phyloP scores from a whole-genome alignment of 495 filamentous ascomycete genomes.

The Chaetomium cochliodes region DNA sequence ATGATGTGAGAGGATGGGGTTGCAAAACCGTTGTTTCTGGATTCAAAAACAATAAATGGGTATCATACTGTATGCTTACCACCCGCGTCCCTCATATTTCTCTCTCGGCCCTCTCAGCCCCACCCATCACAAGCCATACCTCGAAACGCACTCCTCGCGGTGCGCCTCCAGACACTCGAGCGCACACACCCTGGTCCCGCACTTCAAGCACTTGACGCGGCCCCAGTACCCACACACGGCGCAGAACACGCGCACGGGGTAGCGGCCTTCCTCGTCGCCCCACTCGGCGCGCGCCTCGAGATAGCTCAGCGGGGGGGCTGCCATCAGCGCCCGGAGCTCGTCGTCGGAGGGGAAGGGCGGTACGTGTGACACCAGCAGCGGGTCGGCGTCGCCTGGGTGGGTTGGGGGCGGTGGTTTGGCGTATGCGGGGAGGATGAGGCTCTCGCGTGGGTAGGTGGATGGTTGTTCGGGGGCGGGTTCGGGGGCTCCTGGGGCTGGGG shows the following conservation, averaged over 20 bases:
- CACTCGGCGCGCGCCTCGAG: slow-evolving; percentile 67
- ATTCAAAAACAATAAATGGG: slow-evolving; percentile 17
- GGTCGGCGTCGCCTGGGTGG: slow-evolving; percentile 57
- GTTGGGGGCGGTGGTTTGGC: slow-evolving; percentile 32
- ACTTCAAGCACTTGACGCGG: slow-evolving; percentile 77
- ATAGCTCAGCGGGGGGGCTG: slow-evolving; percentile 75
- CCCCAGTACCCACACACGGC: slow-evolving; percentile 94
- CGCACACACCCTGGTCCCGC: slow-evolving; percentile 76
- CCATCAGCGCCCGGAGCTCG: slow-evolving; percentile 65
- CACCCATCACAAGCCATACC: slow-evolving; percentile 58
- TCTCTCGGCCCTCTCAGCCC: neutral
- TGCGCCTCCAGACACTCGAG: slow-evolving; percentile 77
- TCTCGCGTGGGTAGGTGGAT: slow-evolving; percentile 35
- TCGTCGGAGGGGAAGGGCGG: slow-evolving; percentile 64
- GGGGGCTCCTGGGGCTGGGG: slow-evolving; percentile 1
- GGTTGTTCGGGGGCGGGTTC: slow-evolving; percentile 14
- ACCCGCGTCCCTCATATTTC: neutral
- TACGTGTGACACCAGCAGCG: slow-evolving; percentile 60
- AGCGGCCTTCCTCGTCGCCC: slow-evolving; percentile 36
- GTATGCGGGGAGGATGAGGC: slow-evolving; percentile 37
- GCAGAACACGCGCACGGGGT: slow-evolving; percentile 72
- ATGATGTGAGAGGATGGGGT: neutral
- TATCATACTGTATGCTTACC: slow-evolving; percentile 20
- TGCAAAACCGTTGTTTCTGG: neutral
- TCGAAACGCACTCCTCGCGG: slow-evolving; percentile 65